These are phyloP conservation scores for Proliferodiscus dingleyae DNA, from an alignment of 2,329 filamentous ascomycete species.

Conservation along the genomic window DNA sequence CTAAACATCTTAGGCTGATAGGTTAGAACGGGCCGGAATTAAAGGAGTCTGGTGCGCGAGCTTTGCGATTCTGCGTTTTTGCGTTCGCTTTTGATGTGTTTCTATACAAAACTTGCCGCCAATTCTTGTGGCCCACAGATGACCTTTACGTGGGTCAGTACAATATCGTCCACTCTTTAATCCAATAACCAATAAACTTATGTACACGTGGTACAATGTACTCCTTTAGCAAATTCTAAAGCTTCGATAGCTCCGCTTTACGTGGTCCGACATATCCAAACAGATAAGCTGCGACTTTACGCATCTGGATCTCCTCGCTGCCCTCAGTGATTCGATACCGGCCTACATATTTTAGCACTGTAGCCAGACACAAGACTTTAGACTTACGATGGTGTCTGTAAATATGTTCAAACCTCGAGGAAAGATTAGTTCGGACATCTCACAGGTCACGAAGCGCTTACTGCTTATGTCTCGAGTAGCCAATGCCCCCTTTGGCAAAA, in stretches of 20 bases:
- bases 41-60: too few relatives aligned
- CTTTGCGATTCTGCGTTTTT: too few relatives aligned
- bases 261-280: constrained; percentile 48
- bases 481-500: constrained; percentile 17
- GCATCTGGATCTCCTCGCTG: constrained; percentile 61
- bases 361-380: not conserved
- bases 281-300: constrained; percentile 52
- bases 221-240: constrained; percentile 7
- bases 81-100: too few relatives aligned
- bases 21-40: too few relatives aligned
- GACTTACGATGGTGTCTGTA: constrained; percentile 54
- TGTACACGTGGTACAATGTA: not conserved
- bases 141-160: too few relatives aligned
- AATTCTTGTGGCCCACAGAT: too few relatives aligned
- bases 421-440: not conserved
- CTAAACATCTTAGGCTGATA: not conserved
- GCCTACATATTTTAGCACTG: constrained; percentile 7
- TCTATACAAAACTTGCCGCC: too few relatives aligned
- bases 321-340: constrained; percentile 61
- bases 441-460: constrained; percentile 4
- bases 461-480: constrained; percentile 25
- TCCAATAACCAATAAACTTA: not conserved
- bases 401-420: constrained; percentile 59
- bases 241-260: constrained; percentile 28
- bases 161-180: too few relatives aligned